Percentiles rank a stretch among this genome's conserved stretches.
These are phyloP conservation scores for Picea abies DNA, from an alignment of 83 land plant genomes.

Conservation along the genomic window DNA sequence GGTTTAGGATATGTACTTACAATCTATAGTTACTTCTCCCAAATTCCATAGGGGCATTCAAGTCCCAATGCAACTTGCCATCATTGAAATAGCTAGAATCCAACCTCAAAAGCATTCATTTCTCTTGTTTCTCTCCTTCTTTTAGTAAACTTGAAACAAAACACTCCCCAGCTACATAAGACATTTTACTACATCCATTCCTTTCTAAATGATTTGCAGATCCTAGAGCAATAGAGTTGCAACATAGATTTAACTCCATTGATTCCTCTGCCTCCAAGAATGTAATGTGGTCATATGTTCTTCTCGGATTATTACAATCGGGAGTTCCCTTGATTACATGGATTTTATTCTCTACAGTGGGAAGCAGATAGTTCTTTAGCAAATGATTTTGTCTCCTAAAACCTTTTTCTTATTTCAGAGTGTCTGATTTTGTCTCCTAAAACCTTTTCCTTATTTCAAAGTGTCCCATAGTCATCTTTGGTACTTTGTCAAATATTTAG, in stretches of 20 bases:
- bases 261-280: neutral
- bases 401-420: no score
- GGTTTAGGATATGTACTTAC: constrained; percentile 3
- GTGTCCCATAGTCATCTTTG: no score
- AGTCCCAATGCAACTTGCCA: constrained; percentile 34
- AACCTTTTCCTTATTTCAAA: no score
- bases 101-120: neutral
- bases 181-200: neutral
- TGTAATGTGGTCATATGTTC: no score
- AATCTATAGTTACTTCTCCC: constrained; percentile 11
- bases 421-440: no score
- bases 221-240: neutral
- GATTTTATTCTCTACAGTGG: no score
- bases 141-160: neutral
- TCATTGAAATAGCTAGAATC: constrained; percentile 2
- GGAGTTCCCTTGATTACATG: no score
- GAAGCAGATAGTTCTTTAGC: no score
- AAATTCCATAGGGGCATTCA: constrained; percentile 34
- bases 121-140: neutral
- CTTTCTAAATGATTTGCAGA: neutral
- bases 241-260: neutral
- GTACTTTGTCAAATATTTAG: no score
- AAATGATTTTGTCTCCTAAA: no score
- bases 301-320: no score
- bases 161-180: neutral